Conservation (phyloP, 75 land plant species). For the Cunninghamia lanceolata region DNA sequence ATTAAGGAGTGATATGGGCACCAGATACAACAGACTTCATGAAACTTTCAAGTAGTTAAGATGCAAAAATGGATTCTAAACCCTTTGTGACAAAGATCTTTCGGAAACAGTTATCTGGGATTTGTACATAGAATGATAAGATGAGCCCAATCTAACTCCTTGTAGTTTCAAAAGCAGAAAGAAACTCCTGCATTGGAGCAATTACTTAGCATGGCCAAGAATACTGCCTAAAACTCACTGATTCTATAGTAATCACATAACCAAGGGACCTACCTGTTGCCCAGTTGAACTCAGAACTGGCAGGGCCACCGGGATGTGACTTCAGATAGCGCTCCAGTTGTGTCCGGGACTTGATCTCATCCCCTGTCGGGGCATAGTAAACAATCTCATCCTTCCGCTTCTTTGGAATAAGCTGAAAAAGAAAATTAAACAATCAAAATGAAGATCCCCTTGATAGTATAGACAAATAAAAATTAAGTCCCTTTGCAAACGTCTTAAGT, state of each 20-base stretch:
- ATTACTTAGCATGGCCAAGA: not conserved
- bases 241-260: not conserved
- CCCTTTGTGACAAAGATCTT: not conserved
- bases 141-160: not conserved
- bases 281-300: conserved; percentile 75
- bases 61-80: not conserved
- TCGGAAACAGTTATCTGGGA: not conserved
- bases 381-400: conserved; percentile 53
- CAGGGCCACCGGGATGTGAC: conserved; percentile 59
- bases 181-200: not conserved
- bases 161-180: not conserved
- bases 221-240: not conserved
- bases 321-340: conserved; percentile 76
- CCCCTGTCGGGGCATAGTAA: conserved; percentile 66
- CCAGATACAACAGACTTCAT: not conserved
- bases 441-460: not conserved
- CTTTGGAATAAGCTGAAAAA: conserved; percentile 30
- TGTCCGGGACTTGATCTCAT: conserved; percentile 55
- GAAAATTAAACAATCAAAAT: not conserved
- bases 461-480: not conserved
- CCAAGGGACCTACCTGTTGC: conserved; percentile 28
- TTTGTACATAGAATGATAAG: not conserved
- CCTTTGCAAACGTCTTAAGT: not conserved
- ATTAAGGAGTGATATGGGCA: not conserved
- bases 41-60: not conserved